Conservation (phyloP, 495 filamentous ascomycete species). For the Geopyxis carbonaria region DNA sequence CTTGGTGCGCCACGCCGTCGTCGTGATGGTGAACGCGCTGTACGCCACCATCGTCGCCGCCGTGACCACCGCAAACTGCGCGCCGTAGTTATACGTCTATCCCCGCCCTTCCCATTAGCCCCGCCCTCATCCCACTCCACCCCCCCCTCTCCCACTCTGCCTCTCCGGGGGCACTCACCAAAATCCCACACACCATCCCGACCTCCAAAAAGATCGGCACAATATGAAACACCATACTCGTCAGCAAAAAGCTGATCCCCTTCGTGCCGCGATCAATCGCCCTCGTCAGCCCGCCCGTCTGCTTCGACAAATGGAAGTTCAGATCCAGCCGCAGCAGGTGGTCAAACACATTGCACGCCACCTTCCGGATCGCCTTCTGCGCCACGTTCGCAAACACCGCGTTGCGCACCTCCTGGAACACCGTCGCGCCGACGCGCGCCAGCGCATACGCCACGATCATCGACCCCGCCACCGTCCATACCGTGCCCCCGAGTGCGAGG, state of each 20-base stretch:
- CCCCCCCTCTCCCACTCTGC: background rate
- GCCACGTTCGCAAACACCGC: conserved; percentile 93
- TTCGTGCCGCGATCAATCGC: conserved; percentile 96
- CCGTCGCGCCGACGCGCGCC: conserved; percentile 66
- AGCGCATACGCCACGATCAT: conserved; percentile 80
- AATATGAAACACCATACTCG: conserved; percentile 97
- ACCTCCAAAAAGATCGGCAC: conserved; percentile 90
- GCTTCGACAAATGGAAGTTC: conserved; percentile 81
- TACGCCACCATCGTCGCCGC: conserved; percentile 82
- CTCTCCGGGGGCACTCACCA: conserved; percentile 30
- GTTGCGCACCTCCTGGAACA: conserved; percentile 85
- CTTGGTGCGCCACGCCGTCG: conserved; percentile 91
- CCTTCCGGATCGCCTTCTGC: conserved; percentile 83
- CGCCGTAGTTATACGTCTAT: conserved; percentile 85
- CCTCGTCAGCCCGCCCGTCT: conserved; percentile 84
- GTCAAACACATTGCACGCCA: conserved; percentile 81
- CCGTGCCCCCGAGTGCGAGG: conserved; percentile 61
- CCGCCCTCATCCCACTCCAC: background rate
- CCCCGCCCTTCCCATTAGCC: conserved; percentile 4
- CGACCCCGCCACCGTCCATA: conserved; percentile 70
- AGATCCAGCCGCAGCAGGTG: conserved; percentile 79
- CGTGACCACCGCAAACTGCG: conserved; percentile 81
- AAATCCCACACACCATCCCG: conserved; percentile 79
- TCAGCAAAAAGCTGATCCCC: conserved; percentile 89
- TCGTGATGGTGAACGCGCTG: conserved; percentile 83